A percentile compares a stretch with the other conserved stretches of the same genome.
Conservation (phyloP, 495 filamentous ascomycete genomes). For the Stereocaulon alpinum region DNA sequence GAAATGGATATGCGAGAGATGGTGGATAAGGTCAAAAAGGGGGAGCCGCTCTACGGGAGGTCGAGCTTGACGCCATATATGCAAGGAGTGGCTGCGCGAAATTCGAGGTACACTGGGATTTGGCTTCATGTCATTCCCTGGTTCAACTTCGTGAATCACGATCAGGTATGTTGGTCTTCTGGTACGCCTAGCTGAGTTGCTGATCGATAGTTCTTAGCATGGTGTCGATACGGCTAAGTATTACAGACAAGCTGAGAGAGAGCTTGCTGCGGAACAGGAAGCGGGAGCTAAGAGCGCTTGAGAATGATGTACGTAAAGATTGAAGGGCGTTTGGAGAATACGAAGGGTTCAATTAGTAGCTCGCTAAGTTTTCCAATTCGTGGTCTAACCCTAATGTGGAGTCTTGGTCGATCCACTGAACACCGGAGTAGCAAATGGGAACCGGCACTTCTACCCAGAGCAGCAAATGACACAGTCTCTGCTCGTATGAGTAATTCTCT, state of each 20-base stretch:
- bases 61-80: conserved; percentile 70
- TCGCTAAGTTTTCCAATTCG: too few species aligned
- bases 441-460: too few species aligned
- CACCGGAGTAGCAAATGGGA: too few species aligned
- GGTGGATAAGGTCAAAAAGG: conserved; percentile 86
- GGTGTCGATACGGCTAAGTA: conserved; percentile 98
- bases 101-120: conserved; percentile 79
- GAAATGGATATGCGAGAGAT: conserved; percentile 98
- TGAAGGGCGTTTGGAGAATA: not conserved
- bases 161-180: conserved; percentile 43
- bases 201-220: conserved; percentile 45
- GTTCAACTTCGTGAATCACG: conserved; percentile 98
- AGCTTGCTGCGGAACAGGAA: conserved; percentile 67
- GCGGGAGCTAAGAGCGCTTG: conserved; percentile 1
- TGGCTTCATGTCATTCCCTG: conserved; percentile 79
- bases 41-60: conserved; percentile 81
- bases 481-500: too few species aligned
- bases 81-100: conserved; percentile 86
- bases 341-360: not conserved
- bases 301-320: not conserved
- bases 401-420: too few species aligned
- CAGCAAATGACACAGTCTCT: too few species aligned
- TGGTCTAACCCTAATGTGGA: too few species aligned
- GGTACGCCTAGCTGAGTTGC: not conserved
- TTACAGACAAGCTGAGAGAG: conserved; percentile 89